Evolutionary conservation across 1,284 basidiomycete genomes (phyloP).

Genomic region (Cryptococcus jaspeensis): DNA sequence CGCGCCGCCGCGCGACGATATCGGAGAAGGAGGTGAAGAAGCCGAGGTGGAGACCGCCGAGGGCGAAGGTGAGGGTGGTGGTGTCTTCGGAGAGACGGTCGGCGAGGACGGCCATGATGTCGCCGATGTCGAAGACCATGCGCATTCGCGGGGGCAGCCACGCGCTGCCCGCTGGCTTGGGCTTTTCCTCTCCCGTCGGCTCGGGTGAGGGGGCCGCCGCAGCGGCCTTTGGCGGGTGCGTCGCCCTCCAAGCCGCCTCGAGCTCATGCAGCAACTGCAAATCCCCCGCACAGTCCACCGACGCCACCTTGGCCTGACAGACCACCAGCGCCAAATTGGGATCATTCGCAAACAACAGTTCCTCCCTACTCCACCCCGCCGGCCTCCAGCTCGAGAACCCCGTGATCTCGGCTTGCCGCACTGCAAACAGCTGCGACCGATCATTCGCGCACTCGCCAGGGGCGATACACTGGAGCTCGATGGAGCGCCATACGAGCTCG

Average conservation of each 20-base stretch:
- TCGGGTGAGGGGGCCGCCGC: not conserved
- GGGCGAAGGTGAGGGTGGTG: constrained; percentile 33
- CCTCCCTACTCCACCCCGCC: constrained; percentile 33
- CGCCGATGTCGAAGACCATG: constrained; percentile 37
- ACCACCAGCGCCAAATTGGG: constrained; percentile 41
- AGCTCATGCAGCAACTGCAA: constrained; percentile 39
- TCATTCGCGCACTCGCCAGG: constrained; percentile 30
- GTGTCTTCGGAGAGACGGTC: constrained; percentile 30
- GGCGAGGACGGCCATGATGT: constrained; percentile 31
- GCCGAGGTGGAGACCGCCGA: constrained; percentile 35
- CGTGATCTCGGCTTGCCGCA: constrained; percentile 36
- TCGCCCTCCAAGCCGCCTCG: constrained; percentile 19
- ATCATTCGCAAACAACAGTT: constrained; percentile 41
- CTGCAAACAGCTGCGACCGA: constrained; percentile 31
- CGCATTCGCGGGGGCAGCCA: constrained; percentile 36
- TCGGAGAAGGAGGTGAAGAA: constrained; percentile 31
- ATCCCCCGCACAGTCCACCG: constrained; percentile 39
- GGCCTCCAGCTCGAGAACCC: constrained; percentile 45
- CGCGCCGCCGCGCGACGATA: constrained; percentile 27
- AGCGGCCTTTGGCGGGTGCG: constrained; percentile 9
- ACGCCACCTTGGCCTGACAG: constrained; percentile 26
- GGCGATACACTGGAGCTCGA: constrained; percentile 36
- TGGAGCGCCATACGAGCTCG: constrained; percentile 27
- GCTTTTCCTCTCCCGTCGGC: not conserved
- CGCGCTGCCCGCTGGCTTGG: not conserved